Evolutionary conservation across 306 rosid genomes (phyloP).

Genomic region (Cucumis hystrix): DNA sequence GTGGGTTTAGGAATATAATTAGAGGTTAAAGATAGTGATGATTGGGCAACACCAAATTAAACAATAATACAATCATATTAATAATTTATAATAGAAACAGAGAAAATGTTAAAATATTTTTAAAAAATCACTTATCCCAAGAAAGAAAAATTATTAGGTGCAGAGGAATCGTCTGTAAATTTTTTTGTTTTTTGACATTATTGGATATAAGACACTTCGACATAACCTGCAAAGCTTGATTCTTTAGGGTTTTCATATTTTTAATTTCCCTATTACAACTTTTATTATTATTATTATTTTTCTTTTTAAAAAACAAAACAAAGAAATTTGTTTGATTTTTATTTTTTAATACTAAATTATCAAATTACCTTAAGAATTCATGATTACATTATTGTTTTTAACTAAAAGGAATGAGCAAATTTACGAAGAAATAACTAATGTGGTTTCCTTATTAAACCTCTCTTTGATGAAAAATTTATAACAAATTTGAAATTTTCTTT

Average conservation of each 20-base stretch:
- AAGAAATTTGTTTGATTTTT: too few relatives aligned
- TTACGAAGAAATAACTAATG: too few relatives aligned
- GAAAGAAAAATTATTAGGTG: slow-evolving; percentile 35
- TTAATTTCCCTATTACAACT: slow-evolving; percentile 15
- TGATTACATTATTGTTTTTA: not conserved
- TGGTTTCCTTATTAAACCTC: too few relatives aligned
- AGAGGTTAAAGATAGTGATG: slow-evolving; percentile 15
- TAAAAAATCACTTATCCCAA: slow-evolving; percentile 31
- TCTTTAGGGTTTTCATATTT: slow-evolving; percentile 14
- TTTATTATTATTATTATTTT: not conserved
- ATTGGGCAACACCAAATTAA: slow-evolving; percentile 23
- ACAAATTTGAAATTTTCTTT: too few relatives aligned
- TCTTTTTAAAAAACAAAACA: too few relatives aligned
- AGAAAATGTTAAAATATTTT: not conserved
- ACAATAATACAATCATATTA: slow-evolving; percentile 25
- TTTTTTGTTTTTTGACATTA: slow-evolving; percentile 45
- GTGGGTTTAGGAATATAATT: slow-evolving; percentile 60
- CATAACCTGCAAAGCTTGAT: slow-evolving; percentile 47
- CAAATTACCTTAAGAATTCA: not conserved
- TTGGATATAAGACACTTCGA: slow-evolving; percentile 32
- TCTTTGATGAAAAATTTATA: too few relatives aligned
- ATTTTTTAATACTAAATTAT: not conserved
- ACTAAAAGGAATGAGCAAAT: too few relatives aligned
- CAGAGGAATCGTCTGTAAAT: slow-evolving; percentile 73
- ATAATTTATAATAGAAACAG: slow-evolving; percentile 18